Base-by-base conservation (phyloP, 2,329 filamentous ascomycete genomes). In the Hypocrella siamensis region DNA sequence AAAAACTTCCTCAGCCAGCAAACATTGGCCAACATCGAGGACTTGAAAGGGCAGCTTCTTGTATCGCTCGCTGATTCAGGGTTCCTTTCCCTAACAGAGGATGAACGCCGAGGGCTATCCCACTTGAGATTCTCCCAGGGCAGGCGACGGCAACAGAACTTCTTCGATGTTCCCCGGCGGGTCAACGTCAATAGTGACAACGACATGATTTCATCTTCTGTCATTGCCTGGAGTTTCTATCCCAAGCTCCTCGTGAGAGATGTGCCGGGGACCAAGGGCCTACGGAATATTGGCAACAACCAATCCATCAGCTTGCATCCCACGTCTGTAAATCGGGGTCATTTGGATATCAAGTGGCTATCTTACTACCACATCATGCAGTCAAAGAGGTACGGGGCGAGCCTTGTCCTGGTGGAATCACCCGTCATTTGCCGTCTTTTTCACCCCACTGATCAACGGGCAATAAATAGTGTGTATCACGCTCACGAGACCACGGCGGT, bases 311-410 rank as follows among this genome's bases (percentile, higher is more conserved):
- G 75, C 35, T 61, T 98, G 15, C 84, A 93, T 42, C 81, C 85
- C 1, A 81, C 79, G 1, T 93, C 84, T 1, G 82, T 98, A 41
- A 96, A 96, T 53, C 85, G 85, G 48, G 69, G 65, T 6, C 63
- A 62, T 37, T 60, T 64, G 29, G 70, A 75, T 26, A 60, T 85
- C 25, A 78, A 75, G 46, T 96, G 83, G 75, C 60, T 98, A 28
- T 90, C 82, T 1, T 98, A 93, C 53, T 96, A 96, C 57, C 81
- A 93, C 51, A 93, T 96, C 40, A 93, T 96, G 83, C 86, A 94
- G 53, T 79, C 80, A 3, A 85, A 78, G 62, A 58, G 82, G 76
- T 67, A 69, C 67, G 61, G 63, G n/a, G n/a, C n/a, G n/a, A n/a
- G n/a, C n/a, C n/a, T n/a, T n/a, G n/a, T 17, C 5, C 4, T 22